Evolutionary conservation across 2,329 filamentous ascomycete genomes (phyloP).

Genomic region (Diaporthe humulicola): DNA sequence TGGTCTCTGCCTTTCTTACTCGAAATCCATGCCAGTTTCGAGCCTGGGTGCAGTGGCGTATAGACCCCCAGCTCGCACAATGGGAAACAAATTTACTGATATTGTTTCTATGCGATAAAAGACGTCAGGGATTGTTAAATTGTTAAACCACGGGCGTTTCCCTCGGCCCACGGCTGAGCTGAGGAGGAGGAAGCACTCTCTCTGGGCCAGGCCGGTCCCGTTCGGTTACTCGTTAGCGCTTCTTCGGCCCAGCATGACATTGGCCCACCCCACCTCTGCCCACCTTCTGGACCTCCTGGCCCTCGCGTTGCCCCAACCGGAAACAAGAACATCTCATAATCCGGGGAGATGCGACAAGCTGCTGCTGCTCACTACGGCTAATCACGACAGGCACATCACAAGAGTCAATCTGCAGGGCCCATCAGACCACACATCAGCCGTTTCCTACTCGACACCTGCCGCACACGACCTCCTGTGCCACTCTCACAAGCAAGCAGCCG

Average conservation of each 20-base stretch:
- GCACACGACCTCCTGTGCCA: constrained; percentile 7
- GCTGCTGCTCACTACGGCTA: constrained; percentile 23
- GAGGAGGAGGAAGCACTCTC: not conserved
- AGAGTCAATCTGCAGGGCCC: constrained; percentile 25
- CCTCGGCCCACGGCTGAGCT: constrained; percentile 20
- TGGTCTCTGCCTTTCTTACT: not conserved
- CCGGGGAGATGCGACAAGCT: constrained; percentile 21
- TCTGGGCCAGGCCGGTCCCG: constrained; percentile 10
- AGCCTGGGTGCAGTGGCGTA: not conserved
- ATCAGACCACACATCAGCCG: constrained; percentile 38
- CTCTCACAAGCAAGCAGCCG: constrained; percentile 6
- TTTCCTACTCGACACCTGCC: constrained; percentile 18
- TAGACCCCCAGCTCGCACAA: not conserved
- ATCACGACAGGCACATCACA: constrained; percentile 29
- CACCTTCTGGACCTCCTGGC: constrained; percentile 10
- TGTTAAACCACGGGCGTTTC: not conserved
- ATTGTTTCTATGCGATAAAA: not conserved
- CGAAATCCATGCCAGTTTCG: not conserved
- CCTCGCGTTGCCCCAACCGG: constrained; percentile 9
- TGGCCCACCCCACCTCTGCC: constrained; percentile 31
- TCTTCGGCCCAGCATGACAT: not conserved
- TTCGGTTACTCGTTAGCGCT: constrained; percentile 18
- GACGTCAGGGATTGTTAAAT: constrained; percentile 1
- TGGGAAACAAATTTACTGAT: not conserved
- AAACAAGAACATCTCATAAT: constrained; percentile 26